Evolutionary conservation across 306 rosid genomes (phyloP), one percentile per base, ranked within the genome.

Genomic region (Begonia fuchsioides): DNA sequence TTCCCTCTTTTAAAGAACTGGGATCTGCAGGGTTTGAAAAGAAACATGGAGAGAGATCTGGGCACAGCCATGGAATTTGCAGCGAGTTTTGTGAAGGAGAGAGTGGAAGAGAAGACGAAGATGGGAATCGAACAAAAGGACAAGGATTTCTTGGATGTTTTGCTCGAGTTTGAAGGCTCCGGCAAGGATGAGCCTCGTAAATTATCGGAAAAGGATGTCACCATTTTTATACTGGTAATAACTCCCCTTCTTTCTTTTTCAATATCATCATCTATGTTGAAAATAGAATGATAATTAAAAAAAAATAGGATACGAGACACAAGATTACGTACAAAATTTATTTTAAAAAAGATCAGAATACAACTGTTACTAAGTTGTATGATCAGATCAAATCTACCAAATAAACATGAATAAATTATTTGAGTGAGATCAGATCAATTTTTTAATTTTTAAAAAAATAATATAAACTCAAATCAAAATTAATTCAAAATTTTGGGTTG

Each of bases 71-170:
- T 79, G 0, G 19, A 32, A 18, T 64, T 83, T 15, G 82, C 75
- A 35, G 69, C 68, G 0, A 52, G 44, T 15, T 73, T 76, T 49
- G 75, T 83, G 0, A 52, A 59, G 38, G 67, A 74, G 54, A 47
- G 84, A 11, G 19, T 62, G 60, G 51, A 66, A 32, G 53, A 15
- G 26, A 40, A 32, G 17, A 40, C 18, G 17, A 11, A 32, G 11
- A 1, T 7, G 12, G 17, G 43, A 12, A 11, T 13, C 12, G 54
- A 57, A 11, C 38, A 44, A 6, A 44, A n/a, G 3, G 8, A 35
- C 9, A 66, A 57, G 47, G 81, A 80, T 35, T 80, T 76, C 55
- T 63, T 80, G 55, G 81, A 80, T 60, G 70, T 80, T 19, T 47
- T 80, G 51, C 74, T 80, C 12, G 79, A 76, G 43, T 71, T 67